phyloP scores from a whole-genome alignment of 768 basidiomycete species.

The Amanita exitialis region DNA sequence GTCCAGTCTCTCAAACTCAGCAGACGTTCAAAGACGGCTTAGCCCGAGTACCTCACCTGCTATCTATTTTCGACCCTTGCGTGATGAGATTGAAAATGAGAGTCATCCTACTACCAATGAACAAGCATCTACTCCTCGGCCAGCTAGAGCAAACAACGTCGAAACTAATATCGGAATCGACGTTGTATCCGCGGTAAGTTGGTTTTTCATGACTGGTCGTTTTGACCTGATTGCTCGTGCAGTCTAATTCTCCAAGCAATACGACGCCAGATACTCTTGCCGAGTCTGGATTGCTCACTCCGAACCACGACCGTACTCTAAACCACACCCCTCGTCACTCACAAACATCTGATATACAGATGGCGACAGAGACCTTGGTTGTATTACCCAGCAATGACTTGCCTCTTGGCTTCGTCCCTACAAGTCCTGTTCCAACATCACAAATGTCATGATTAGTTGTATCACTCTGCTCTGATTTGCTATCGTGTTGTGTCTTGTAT shows the following conservation, averaged over 20 bases:
- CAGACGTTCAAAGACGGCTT: neutral
- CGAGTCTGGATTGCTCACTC: neutral
- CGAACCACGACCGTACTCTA: neutral
- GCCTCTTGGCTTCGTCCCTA: conserved; percentile 28
- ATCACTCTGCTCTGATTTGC: neutral
- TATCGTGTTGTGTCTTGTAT: neutral
- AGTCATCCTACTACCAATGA: neutral
- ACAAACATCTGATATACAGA: neutral
- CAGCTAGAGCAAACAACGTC: conserved; percentile 12
- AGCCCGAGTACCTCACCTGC: neutral
- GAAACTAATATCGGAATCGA: conserved; percentile 27
- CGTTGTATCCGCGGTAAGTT: conserved; percentile 36
- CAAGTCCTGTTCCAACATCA: conserved; percentile 19
- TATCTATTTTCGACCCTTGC: neutral
- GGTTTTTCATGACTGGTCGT: neutral
- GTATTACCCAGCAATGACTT: conserved; percentile 21
- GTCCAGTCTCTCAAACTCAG: neutral
- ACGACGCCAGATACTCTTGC: neutral
- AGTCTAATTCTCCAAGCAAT: conserved; percentile 27
- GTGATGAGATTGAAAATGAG: conserved; percentile 2
- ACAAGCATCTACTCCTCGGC: neutral
- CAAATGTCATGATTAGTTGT: neutral
- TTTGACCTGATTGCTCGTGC: neutral
- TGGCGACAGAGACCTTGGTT: conserved; percentile 10
- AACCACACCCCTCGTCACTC: conserved; percentile 1